These are phyloP conservation scores for Globisporangium parvum DNA, from an alignment of 352 stramenopile genomes.

Conservation along the genomic window DNA sequence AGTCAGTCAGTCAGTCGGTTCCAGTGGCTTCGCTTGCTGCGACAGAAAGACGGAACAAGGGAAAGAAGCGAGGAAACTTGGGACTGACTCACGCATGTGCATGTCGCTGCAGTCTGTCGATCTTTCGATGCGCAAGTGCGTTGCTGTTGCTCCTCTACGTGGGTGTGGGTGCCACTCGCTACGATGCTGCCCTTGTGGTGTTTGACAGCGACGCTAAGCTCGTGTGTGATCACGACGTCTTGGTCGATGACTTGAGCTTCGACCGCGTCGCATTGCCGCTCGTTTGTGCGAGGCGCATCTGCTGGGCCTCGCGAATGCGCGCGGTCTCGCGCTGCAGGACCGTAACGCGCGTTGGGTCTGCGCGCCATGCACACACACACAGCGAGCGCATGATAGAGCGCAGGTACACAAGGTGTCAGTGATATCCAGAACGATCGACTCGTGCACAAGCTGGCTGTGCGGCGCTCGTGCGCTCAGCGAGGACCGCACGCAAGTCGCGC, in stretches of 20 bases:
- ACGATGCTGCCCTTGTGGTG: background rate
- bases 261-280: background rate
- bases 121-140: background rate
- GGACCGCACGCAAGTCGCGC: conserved; percentile 1
- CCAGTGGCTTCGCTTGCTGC: too few relatives aligned
- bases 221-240: background rate
- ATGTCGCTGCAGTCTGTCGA: background rate
- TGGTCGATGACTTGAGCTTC: conserved; percentile 17
- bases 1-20: too few relatives aligned
- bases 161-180: background rate
- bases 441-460: background rate
- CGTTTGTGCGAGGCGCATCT: conserved; percentile 32
- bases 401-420: too few relatives aligned
- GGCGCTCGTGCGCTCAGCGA: background rate
- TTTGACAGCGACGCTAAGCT: too few relatives aligned
- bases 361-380: too few relatives aligned
- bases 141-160: background rate
- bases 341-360: conserved; percentile 50
- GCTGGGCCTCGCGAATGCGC: conserved; percentile 50
- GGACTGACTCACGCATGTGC: conserved; percentile 1
- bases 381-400: too few relatives aligned
- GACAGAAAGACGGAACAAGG: too few relatives aligned
- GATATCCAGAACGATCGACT: too few relatives aligned
- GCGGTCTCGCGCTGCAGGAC: conserved; percentile 50
- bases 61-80: background rate